Evolutionary conservation across 176 grass and related monocot species (phyloP).

Genomic region (Alloteropsis semialata): DNA sequence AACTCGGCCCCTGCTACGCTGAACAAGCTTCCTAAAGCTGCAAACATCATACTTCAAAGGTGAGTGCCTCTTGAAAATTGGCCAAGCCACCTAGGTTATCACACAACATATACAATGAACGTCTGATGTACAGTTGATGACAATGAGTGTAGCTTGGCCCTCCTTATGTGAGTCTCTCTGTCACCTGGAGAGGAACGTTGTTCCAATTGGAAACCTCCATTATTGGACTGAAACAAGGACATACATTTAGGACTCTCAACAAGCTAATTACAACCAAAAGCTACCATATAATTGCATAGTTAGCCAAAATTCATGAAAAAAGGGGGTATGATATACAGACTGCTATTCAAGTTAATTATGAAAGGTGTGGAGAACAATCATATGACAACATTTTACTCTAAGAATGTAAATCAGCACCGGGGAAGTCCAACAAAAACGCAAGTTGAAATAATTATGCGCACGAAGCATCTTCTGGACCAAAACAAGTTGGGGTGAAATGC

Average conservation of each 20-base stretch:
- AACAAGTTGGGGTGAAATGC: not conserved
- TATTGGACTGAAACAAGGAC: conserved; percentile 38
- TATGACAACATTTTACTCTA: not conserved
- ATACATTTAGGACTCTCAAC: not conserved
- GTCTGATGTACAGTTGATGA: not conserved
- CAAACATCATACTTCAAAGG: not conserved
- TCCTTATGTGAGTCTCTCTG: not conserved
- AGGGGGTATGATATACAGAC: not conserved
- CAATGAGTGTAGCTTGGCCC: conserved; percentile 7
- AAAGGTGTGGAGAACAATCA: not conserved
- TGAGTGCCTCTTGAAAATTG: conserved; percentile 9
- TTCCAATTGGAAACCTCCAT: conserved; percentile 8
- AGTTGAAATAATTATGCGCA: not conserved
- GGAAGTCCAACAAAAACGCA: not conserved
- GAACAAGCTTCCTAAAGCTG: conserved; percentile 19
- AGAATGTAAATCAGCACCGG: not conserved
- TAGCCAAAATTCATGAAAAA: not conserved
- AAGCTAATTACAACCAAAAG: not conserved
- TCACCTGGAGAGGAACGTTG: not conserved
- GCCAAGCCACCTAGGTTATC: not conserved
- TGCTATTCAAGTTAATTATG: not conserved
- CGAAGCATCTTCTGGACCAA: not conserved
- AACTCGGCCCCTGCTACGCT: not conserved
- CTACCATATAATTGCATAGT: not conserved
- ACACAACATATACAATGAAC: conserved; percentile 18